Base-by-base conservation (phyloP, 805 yeast genomes). In the Kuraishia capsulata region DNA sequence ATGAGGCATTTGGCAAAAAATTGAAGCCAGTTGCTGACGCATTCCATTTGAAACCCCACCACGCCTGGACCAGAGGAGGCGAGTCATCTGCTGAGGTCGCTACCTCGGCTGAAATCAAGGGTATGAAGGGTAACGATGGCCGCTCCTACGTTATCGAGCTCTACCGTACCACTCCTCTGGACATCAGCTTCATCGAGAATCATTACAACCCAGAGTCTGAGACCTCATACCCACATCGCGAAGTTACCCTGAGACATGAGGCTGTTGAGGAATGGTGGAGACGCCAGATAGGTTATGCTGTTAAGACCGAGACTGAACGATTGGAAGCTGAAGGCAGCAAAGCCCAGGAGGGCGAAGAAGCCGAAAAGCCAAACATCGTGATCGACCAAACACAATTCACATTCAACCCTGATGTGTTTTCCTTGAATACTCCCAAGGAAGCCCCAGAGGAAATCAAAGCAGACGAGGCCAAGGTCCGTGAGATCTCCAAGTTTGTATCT, bases 241-340 rank as follows among this genome's bases (percentile, higher is more conserved):
- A 87, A 59, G 69, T 83, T 11, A 72, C 83, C 20, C 52, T 90
- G 33, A 79, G 97, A 62, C 78, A 78, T 46, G 97, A 90, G 62
- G 92, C 96, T 14, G 76, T 90, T 35, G 90, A 80, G 48, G 85
- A 79, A 49, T 90, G 96, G 96, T 86, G 92, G 81, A 74, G 73
- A 52, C 59, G 76, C 42, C 76, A 80, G 53, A 71, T 82, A 3
- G 73, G 82, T 13, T 65, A 63, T 17, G 65, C 66, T 35, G 56
- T 78, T 44, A 69, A 69, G 42, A 61, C 53, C 1, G 76, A 75
- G 49, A 64, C 77, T 32, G 77, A 73, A 40, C 63, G 61, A 38
- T 64, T 53, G 19, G 61, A 52, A 29, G 45, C 49, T 32, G 46
- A 56, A 40, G 62, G 60, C 36, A 64, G 57, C 4, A 52, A 59